Percentiles rank a stretch among this genome's conserved stretches.
phyloP scores from a whole-genome alignment of 1,139 yeast species.

The Arxiozyma telluris region DNA sequence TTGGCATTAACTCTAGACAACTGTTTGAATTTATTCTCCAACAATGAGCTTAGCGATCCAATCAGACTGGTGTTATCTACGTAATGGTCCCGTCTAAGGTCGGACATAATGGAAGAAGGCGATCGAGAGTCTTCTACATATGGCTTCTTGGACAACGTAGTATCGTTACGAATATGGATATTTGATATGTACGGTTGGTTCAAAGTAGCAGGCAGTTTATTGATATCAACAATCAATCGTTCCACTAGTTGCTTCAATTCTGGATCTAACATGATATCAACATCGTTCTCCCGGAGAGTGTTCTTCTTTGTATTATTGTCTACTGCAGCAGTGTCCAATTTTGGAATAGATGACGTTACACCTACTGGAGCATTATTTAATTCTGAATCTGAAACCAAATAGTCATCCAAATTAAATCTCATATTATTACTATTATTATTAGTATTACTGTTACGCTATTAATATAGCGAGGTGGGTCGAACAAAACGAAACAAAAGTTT shows the following conservation, averaged over 20 bases:
- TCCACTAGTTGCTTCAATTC: constrained; percentile 4
- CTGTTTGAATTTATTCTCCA: constrained; percentile 5
- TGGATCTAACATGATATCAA: constrained; percentile 3
- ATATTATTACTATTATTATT: background rate
- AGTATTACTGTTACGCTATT: background rate
- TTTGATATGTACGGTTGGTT: too few relatives aligned
- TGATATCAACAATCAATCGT: background rate
- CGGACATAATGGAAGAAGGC: background rate
- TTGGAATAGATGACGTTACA: background rate
- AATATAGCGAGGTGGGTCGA: too few relatives aligned
- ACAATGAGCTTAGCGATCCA: constrained; percentile 1
- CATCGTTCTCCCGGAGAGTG: background rate
- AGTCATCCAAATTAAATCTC: constrained; percentile 3
- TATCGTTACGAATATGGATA: too few relatives aligned
- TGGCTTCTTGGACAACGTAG: background rate
- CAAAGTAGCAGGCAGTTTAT: background rate
- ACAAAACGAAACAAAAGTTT: too few relatives aligned
- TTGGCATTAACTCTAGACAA: constrained; percentile 7
- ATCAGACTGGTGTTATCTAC: background rate
- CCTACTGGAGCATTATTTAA: background rate
- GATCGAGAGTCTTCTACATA: background rate
- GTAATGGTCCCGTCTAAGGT: background rate
- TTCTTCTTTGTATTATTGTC: too few relatives aligned
- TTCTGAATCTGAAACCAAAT: background rate
- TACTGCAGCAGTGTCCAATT: too few relatives aligned